These are phyloP conservation scores for Lasiodiplodia theobromae DNA, from an alignment of 2,329 filamentous ascomycete genomes.

Conservation along the genomic window DNA sequence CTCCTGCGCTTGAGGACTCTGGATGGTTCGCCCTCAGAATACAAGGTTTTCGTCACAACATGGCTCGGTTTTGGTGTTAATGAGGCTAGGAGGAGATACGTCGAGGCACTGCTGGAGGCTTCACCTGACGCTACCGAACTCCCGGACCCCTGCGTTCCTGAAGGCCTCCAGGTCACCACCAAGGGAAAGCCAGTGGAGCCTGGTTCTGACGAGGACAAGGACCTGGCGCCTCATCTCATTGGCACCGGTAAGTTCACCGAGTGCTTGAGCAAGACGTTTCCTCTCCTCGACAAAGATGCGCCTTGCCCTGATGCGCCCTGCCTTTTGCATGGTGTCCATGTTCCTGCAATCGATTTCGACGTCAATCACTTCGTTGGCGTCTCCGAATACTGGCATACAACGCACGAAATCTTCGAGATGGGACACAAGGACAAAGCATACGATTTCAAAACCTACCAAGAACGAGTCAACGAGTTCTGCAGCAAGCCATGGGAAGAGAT, in stretches of 20 bases:
- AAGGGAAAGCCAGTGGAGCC: slow-evolving; percentile 67
- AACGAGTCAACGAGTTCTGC: slow-evolving; percentile 84
- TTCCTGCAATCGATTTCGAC: slow-evolving; percentile 94
- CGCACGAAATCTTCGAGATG: slow-evolving; percentile 87
- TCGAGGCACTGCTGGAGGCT: slow-evolving; percentile 75
- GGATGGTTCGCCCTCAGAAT: slow-evolving; percentile 78
- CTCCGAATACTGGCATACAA: slow-evolving; percentile 99
- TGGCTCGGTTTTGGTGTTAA: slow-evolving; percentile 99
- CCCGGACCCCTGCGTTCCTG: slow-evolving; percentile 89
- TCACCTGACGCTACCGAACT: slow-evolving; percentile 71
- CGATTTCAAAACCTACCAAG: slow-evolving; percentile 88
- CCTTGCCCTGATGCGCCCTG: slow-evolving; percentile 85
- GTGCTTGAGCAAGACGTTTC: slow-evolving; percentile 82
- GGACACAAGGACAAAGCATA: slow-evolving; percentile 81
- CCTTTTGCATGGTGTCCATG: slow-evolving; percentile 87
- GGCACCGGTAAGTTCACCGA: slow-evolving; percentile 89
- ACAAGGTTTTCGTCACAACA: slow-evolving; percentile 91
- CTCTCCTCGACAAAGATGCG: slow-evolving; percentile 86
- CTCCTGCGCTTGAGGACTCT: slow-evolving; percentile 83
- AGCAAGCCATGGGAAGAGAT: slow-evolving; percentile 82
- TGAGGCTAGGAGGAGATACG: slow-evolving; percentile 83
- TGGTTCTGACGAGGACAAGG: slow-evolving; percentile 51
- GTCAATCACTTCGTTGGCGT: slow-evolving; percentile 98
- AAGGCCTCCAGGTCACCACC: slow-evolving; percentile 75
- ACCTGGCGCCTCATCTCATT: slow-evolving; percentile 64